Evolutionary conservation across 2,329 filamentous ascomycete genomes (phyloP), one percentile per base, ranked within the genome.

Genomic region (Arthrobotrys sphaeroides): DNA sequence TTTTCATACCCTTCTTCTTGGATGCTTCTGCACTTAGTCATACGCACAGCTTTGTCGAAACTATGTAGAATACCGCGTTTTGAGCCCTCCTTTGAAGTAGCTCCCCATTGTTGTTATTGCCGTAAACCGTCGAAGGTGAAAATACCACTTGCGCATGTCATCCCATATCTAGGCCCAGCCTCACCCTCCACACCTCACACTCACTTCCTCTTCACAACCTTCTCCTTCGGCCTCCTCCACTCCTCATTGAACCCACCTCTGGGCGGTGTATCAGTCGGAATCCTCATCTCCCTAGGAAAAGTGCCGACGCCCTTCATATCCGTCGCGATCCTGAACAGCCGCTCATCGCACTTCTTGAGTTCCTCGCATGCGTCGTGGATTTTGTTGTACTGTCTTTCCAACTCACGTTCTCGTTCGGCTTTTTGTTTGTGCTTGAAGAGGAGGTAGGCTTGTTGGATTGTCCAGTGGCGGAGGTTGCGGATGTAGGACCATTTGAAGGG

Each of bases 391-490:
- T 89, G 88, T 43, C 91, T 86, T 84, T 93, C 88, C 51, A 97
- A 87, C 82, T 94, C 92, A 65, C 86, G 84, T 81, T 91, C 87
- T 60, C 89, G 86, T 36, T 85, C 84, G 78, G 87, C 85, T 55
- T 89, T 89, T 80, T 89, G 87, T 81, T 91, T 88, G 79, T 90
- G 87, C 80, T 90, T 89, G 84, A 90, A 91, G 28, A 98, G 86
- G 80, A 92, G 87, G 93, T 94, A 98, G 20, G 94, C 94, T 80
- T 95, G 93, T 86, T 98, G 94, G 83, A 99, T 98, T 60, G 95
- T 98, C 95, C 95, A 99, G 86, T 99, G 95, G 51, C 95, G 92
- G 78, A 99, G 89, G 83, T 89, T 88, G 68, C 95, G 90, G 83
- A 91, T 91, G 79, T 94, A 93, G 42, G 89, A 93, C 87, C 98